Evolutionary conservation across 164 flowering plant species (phyloP).

Genomic region (Macadamia integrifolia): DNA sequence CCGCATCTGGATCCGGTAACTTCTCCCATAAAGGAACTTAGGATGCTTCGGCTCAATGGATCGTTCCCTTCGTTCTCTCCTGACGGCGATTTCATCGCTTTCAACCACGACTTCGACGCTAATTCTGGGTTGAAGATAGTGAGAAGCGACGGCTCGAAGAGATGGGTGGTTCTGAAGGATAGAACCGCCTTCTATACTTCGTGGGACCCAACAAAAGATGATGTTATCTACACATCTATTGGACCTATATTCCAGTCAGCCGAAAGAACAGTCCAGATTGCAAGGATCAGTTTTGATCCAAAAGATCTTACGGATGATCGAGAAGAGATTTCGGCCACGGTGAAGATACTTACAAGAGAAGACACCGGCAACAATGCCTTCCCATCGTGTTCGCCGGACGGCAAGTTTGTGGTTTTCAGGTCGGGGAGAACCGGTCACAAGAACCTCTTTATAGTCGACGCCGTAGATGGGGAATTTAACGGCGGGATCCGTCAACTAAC

Average conservation of each 20-base stretch:
- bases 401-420: conserved; percentile 60
- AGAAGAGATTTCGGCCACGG: conserved; percentile 34
- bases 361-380: conserved; percentile 86
- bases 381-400: conserved; percentile 82
- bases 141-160: conserved; percentile 63
- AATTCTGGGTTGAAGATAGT: conserved; percentile 42
- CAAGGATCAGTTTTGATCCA: conserved; percentile 49
- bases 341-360: conserved; percentile 54
- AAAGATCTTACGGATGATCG: conserved; percentile 26
- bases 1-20: conserved; percentile 50
- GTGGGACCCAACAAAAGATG: conserved; percentile 51
- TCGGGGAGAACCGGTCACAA: conserved; percentile 81
- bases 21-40: conserved; percentile 45
- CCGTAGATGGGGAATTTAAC: conserved; percentile 58
- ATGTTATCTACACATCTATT: conserved; percentile 61
- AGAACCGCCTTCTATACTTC: conserved; percentile 52
- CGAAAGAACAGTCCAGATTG: conserved; percentile 64
- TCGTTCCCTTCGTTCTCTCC: conserved; percentile 62
- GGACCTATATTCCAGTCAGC: conserved; percentile 64
- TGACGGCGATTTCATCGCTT: conserved; percentile 43
- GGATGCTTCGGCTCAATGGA: conserved; percentile 58
- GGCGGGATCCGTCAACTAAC: conserved; percentile 67
- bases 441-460: conserved; percentile 67
- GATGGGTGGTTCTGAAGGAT: conserved; percentile 50
- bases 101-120: conserved; percentile 44